A percentile compares a stretch with the other conserved stretches of the same genome.
These are phyloP conservation scores for Gynochthodes officinalis DNA, from an alignment of 257 asterid genomes.

Conservation along the genomic window DNA sequence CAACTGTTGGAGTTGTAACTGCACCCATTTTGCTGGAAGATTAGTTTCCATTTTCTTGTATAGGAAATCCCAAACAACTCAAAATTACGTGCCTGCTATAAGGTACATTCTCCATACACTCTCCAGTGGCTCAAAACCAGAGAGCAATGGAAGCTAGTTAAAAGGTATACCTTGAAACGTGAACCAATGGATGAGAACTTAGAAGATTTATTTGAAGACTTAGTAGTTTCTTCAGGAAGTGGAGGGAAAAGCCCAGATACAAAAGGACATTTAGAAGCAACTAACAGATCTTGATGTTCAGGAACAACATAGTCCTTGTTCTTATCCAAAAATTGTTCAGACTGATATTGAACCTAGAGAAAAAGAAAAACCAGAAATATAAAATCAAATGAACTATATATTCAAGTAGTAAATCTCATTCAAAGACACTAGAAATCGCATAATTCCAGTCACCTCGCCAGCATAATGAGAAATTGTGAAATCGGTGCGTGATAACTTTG, in stretches of 20 bases:
- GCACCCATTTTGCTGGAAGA: conserved; percentile 31
- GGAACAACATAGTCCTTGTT: conserved; percentile 96
- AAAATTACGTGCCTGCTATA: background rate
- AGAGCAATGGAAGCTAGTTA: conserved; percentile 5
- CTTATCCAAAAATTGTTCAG: conserved; percentile 93
- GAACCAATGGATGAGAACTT: conserved; percentile 97
- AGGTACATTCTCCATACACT: conserved; percentile 6
- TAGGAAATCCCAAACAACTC: conserved; percentile 13
- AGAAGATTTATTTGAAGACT: conserved; percentile 81
- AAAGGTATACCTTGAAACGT: conserved; percentile 70
- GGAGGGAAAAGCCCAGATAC: conserved; percentile 90
- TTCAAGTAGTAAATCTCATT: conserved; percentile 9
- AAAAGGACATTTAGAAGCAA: conserved; percentile 77
- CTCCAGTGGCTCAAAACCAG: conserved; percentile 3
- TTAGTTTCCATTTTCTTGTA: conserved; percentile 27
- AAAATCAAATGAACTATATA: conserved; percentile 22
- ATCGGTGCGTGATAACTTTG: conserved; percentile 90
- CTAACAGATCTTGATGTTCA: conserved; percentile 89
- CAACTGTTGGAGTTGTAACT: conserved; percentile 94
- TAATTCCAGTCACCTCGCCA: conserved; percentile 75
- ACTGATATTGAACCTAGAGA: conserved; percentile 80
- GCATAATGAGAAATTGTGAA: conserved; percentile 94
- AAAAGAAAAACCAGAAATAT: conserved; percentile 21
- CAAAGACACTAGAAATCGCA: conserved; percentile 13
- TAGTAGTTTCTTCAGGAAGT: conserved; percentile 64